Conservation (phyloP, 2,329 filamentous ascomycete species). For the Arthrobotrys entomopaga region DNA sequence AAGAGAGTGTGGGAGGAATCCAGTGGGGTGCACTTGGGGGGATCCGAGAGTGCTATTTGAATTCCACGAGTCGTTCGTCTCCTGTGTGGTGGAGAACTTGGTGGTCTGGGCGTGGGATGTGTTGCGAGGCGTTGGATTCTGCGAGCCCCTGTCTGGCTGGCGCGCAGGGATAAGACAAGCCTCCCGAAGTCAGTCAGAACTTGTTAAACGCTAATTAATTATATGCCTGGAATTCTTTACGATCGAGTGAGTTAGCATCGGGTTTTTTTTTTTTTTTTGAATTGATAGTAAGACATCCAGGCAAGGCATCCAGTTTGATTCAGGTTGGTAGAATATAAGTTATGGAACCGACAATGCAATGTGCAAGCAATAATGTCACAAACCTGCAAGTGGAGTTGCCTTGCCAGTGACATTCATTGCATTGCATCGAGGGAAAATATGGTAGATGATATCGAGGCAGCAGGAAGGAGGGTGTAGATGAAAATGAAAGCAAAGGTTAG, state of each 20-base stretch:
- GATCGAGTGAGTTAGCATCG: constrained; percentile 25
- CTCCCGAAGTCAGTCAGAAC: not conserved
- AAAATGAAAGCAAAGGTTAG: not conserved
- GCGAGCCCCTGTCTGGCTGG: constrained; percentile 11
- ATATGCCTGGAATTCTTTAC: constrained; percentile 41
- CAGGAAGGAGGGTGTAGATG: not conserved
- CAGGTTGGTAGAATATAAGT: not conserved
- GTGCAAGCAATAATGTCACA: constrained; percentile 17
- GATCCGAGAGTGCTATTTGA: constrained; percentile 19
- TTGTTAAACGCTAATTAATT: not conserved
- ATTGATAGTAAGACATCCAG: not conserved
- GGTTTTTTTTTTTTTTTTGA: no score
- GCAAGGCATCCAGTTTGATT: constrained; percentile 13
- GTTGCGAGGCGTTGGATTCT: constrained; percentile 54
- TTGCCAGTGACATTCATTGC: constrained; percentile 42
- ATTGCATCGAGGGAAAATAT: not conserved
- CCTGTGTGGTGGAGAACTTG: constrained; percentile 23
- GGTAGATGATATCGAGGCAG: not conserved
- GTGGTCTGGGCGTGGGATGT: constrained; percentile 23
- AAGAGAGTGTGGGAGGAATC: no score
- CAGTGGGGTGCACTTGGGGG: not conserved
- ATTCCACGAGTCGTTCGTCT: constrained; percentile 36
- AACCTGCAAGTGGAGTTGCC: constrained; percentile 22
- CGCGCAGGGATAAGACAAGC: constrained; percentile 38
- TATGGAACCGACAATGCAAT: constrained; percentile 1